These are phyloP conservation scores for Cronartium quercuum DNA, from an alignment of 1,284 basidiomycete species.

Conservation along the genomic window DNA sequence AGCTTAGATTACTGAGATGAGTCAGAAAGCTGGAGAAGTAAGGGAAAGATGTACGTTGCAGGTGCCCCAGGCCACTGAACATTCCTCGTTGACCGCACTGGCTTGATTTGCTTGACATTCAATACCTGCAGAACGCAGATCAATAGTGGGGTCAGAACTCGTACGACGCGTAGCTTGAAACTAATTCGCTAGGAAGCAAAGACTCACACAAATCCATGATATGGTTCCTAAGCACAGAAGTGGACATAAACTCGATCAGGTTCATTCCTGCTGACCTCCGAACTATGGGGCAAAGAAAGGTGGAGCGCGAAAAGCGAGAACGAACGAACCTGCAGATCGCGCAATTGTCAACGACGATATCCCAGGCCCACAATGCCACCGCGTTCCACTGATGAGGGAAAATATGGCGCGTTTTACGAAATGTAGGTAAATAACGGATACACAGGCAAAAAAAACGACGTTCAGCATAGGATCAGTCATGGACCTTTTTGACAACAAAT, in stretches of 20 bases:
- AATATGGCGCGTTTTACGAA: neutral
- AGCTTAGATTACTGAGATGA: neutral
- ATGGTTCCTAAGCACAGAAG: conserved; percentile 87
- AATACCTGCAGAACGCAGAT: conserved; percentile 62
- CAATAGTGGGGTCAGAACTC: conserved; percentile 38
- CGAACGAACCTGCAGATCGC: conserved; percentile 32
- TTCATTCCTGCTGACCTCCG: neutral
- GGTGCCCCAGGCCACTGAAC: conserved; percentile 98
- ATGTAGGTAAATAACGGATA: neutral
- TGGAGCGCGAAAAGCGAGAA: neutral
- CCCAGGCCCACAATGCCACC: conserved; percentile 38
- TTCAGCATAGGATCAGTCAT: neutral
- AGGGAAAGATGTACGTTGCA: conserved; percentile 70
- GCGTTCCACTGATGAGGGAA: conserved; percentile 32
- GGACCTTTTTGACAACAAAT: conserved; percentile 39
- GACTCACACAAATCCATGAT: conserved; percentile 94
- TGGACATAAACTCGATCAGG: conserved; percentile 45
- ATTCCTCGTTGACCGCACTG: conserved; percentile 90
- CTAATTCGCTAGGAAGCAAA: neutral
- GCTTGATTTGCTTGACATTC: conserved; percentile 99
- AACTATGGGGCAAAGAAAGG: neutral
- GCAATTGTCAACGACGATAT: conserved; percentile 39
- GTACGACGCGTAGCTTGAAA: neutral
- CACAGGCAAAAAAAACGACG: neutral
- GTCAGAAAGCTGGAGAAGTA: too few relatives aligned